phyloP scores from a whole-genome alignment of 352 stramenopile species.

The Blastocystis sp. region DNA sequence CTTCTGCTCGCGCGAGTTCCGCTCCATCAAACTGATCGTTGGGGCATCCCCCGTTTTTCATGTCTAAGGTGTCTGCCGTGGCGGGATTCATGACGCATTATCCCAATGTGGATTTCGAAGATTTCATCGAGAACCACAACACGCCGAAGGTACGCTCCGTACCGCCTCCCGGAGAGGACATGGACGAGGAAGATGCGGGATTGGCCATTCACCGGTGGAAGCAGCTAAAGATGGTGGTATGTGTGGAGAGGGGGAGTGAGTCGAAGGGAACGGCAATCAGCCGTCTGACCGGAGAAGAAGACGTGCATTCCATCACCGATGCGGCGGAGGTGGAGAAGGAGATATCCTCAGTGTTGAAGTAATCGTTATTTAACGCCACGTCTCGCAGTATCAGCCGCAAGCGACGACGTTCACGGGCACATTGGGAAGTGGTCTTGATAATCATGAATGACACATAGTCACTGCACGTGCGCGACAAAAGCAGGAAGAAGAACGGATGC shows the following conservation, averaged over 20 bases:
- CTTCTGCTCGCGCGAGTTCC: slow-evolving; percentile 14
- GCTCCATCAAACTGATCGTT: slow-evolving; percentile 25
- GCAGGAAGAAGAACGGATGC: slow-evolving; percentile 50
- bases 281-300: slow-evolving; percentile 46
- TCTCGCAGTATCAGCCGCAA: slow-evolving; percentile 6
- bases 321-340: slow-evolving; percentile 8
- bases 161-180: not conserved
- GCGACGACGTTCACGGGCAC: slow-evolving; percentile 17
- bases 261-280: slow-evolving; percentile 18
- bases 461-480: slow-evolving; percentile 3
- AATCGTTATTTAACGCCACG: not conserved
- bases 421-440: slow-evolving; percentile 2
- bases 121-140: not conserved
- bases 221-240: not conserved
- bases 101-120: not conserved
- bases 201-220: not conserved
- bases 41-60: not conserved
- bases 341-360: not conserved
- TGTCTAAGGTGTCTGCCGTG: not conserved
- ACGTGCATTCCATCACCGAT: slow-evolving; percentile 35
- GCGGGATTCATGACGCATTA: not conserved
- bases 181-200: not conserved
- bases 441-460: not conserved
- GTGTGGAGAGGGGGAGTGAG: not conserved
- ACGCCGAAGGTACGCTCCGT: not conserved